Evolutionary conservation across 2,329 filamentous ascomycete species (phyloP), one percentile per base, ranked within the genome.

Genomic region (Exophiala aquamarina): DNA sequence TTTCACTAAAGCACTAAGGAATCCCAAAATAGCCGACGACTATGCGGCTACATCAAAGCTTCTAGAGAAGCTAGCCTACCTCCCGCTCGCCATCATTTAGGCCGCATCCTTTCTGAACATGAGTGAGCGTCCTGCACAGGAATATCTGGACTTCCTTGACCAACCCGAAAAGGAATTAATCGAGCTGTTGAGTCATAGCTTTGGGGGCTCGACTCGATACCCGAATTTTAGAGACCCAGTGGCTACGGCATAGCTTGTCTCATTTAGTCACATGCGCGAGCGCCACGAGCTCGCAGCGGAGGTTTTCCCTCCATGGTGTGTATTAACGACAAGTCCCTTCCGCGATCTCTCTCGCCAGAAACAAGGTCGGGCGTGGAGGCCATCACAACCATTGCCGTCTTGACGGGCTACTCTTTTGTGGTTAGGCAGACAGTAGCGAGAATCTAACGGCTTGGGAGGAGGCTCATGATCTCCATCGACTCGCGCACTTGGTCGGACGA

Each of bases 281-380:
- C 28, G 55, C 11, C 49, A 70, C 48, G 33, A 43, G 17, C 42
- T 67, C n/a, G 69, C 68, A 5, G 58, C 58, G 2, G 59, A 66
- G n/a, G 64, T 41, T 55, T 71, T 17, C 66, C 56, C 7, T 64
- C 65, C 11, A 66, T 70, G 57, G 59, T 63, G 9, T 69, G 63
- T 47, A 53, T 67, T 15, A 39, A 61, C 34, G 50, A 58, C 14
- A 57, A 55, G 18, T 54, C 61, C 32, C 66, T 71, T 47, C 63
- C 63, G 2, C 45, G 47, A 21, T 66, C 63, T 1, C 54, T 71
- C 32, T 55, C 70, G 39, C 62, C 59, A 5, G 32, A 28, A 10
- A 18, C 41, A 4, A 21, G 38, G 29, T 62, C 60, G 1, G 45
- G 34, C 9, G 57, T 57, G 23, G 45, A 59, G 17, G 46, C 44